A percentile compares a stretch with the other conserved stretches of the same genome.
Conservation (phyloP, 2,329 filamentous ascomycete species). For the Botrytis fragariae region DNA sequence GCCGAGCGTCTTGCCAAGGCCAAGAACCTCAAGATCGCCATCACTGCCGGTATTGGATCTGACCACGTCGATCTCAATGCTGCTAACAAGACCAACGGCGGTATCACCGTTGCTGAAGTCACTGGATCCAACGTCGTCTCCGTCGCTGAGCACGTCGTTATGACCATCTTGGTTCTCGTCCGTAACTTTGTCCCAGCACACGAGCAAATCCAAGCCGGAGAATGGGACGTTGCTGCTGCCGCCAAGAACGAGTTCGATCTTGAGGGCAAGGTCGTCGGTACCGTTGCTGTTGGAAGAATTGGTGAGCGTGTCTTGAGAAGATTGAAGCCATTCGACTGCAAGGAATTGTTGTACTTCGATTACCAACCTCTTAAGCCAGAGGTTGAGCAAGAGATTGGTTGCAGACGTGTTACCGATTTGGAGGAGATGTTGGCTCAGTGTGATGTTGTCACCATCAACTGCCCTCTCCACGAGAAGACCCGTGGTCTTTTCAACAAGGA, state of each 20-base stretch:
- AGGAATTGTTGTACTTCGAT: constrained; percentile 98
- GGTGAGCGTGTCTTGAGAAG: constrained; percentile 96
- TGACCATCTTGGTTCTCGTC: constrained; percentile 95
- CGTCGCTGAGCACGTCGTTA: constrained; percentile 97
- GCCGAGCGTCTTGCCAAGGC: constrained; percentile 95
- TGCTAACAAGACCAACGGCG: constrained; percentile 97
- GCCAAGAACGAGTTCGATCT: constrained; percentile 99
- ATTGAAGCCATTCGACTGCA: constrained; percentile 98
- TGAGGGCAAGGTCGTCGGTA: constrained; percentile 95
- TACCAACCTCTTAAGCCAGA: constrained; percentile 91
- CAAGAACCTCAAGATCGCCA: constrained; percentile 96
- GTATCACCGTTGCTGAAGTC: constrained; percentile 94
- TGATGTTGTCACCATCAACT: constrained; percentile 99
- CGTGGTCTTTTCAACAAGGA: constrained; percentile 98
- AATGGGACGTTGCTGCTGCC: constrained; percentile 93
- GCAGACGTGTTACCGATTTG: constrained; percentile 80
- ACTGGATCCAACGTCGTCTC: constrained; percentile 98
- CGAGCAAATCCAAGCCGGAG: constrained; percentile 83
- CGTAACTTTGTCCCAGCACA: constrained; percentile 99
- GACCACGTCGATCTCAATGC: constrained; percentile 92
- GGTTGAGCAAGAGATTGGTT: constrained; percentile 92
- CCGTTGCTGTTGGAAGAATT: constrained; percentile 95
- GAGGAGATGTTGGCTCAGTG: constrained; percentile 95
- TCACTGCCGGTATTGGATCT: constrained; percentile 96
- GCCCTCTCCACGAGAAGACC: constrained; percentile 97